Evolutionary conservation across 495 filamentous ascomycete species (phyloP), one percentile per base, ranked within the genome.

Genomic region (Penicillium herquei): DNA sequence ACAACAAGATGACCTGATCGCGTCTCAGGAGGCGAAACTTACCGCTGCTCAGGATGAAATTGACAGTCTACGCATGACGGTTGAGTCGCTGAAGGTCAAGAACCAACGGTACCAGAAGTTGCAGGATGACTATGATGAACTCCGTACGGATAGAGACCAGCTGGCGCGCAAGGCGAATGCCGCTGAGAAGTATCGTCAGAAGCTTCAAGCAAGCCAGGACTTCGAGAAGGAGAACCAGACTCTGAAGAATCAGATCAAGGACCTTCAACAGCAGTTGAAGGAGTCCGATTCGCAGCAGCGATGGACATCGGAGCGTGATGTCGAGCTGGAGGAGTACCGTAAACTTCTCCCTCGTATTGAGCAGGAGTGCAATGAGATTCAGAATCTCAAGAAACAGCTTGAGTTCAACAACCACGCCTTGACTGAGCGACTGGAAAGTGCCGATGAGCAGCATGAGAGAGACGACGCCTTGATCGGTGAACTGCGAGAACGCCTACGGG

Each of bases 81-180:
- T 74, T 21, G 74, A 77, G 47, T 70, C 71, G 21, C 56, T 77
- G 49, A 70, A 69, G 26, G 66, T 71, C 51, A 75, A 78, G 56
- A 75, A 73, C 12, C 70, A 76, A 49, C 74, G 75, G 3, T 70
- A 82, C 33, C 81, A 85, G 48, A 81, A 80, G 49, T 72, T 87
- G 13, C 79, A 84, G 39, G 82, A 85, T 62, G 83, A 90, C 61
- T 80, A 90, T 39, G 83, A 87, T 54, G 82, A 89, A 54, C 79
- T 93, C 37, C 87, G 85, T 54, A 84, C 81, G 14, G 86, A 91
- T 48, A 84, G 86, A 37, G 86, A 87, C 51, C 84, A 91, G 55
- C 80, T 93, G 7, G 76, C 81, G n/a, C 87, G 88, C 69, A 90
- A 90, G 65, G 87, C 90, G 26, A 95, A 91, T 61, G 84, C 81